Percentiles rank a stretch among this genome's conserved stretches.
Evolutionary conservation across 2,329 filamentous ascomycete species (phyloP).

Genomic region (Xylariaceae sp.): DNA sequence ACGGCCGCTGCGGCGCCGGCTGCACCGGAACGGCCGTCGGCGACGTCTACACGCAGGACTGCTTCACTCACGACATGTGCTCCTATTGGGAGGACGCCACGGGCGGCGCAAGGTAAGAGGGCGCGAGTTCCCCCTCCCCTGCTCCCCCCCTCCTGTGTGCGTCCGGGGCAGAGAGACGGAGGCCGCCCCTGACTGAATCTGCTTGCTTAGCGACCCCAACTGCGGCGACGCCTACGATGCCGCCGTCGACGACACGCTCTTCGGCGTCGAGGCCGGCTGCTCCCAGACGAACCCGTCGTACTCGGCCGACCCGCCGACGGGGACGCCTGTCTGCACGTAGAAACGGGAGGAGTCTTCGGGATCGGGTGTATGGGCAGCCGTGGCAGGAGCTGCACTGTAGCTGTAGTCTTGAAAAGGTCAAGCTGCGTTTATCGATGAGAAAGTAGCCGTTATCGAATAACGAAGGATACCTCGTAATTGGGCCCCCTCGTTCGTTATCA

Average conservation of each 20-base stretch:
- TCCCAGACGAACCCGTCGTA: slow-evolving; percentile 27
- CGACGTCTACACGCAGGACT: slow-evolving; percentile 42
- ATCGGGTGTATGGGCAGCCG: slow-evolving; percentile 2
- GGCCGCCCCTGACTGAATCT: background rate
- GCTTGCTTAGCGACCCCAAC: slow-evolving; percentile 35
- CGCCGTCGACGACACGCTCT: slow-evolving; percentile 35
- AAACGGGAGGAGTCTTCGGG: background rate
- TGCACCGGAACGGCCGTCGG: slow-evolving; percentile 35
- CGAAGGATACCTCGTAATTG: too few relatives aligned
- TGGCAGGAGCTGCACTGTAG: slow-evolving; percentile 2
- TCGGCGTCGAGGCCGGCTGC: slow-evolving; percentile 28
- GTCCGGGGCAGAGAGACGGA: too few relatives aligned
- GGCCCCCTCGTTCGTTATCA: too few relatives aligned
- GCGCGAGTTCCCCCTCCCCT: background rate
- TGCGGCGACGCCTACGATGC: slow-evolving; percentile 36
- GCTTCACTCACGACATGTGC: slow-evolving; percentile 43
- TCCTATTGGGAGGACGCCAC: slow-evolving; percentile 41
- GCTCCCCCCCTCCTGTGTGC: too few relatives aligned
- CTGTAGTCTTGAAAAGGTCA: too few relatives aligned
- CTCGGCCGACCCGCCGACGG: slow-evolving; percentile 18
- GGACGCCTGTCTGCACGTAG: slow-evolving; percentile 18
- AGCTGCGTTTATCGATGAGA: too few relatives aligned
- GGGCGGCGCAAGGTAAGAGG: slow-evolving; percentile 35
- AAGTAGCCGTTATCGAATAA: too few relatives aligned
- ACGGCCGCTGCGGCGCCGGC: slow-evolving; percentile 40